Evolutionary conservation across 2,329 filamentous ascomycete species (phyloP).

Genomic region (Fusarium sarcochroum): DNA sequence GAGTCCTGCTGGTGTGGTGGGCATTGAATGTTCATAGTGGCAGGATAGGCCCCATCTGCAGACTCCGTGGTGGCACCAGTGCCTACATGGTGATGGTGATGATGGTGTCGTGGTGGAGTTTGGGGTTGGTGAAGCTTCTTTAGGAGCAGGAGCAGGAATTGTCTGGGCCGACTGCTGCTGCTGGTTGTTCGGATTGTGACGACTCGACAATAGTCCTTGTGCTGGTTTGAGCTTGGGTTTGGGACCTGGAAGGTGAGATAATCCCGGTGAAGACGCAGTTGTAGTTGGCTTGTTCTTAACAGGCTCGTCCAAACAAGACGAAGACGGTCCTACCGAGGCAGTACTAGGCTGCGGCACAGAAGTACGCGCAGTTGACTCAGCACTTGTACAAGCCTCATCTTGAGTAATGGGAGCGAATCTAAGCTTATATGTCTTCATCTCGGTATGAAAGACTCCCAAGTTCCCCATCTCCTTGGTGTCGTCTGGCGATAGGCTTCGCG

Average conservation of each 20-base stretch:
- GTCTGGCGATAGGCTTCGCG: slow-evolving; percentile 57
- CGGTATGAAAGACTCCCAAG: slow-evolving; percentile 52
- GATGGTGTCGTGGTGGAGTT: slow-evolving; percentile 7
- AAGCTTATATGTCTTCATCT: slow-evolving; percentile 37
- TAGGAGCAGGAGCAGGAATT: background rate
- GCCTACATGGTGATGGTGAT: slow-evolving; percentile 51
- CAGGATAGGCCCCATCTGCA: slow-evolving; percentile 63
- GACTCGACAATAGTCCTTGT: slow-evolving; percentile 35
- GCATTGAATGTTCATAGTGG: slow-evolving; percentile 64
- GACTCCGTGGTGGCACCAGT: slow-evolving; percentile 64
- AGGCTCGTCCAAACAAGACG: background rate
- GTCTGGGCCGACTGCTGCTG: background rate
- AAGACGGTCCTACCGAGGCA: background rate
- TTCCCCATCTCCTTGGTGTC: slow-evolving; percentile 58
- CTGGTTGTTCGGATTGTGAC: slow-evolving; percentile 34
- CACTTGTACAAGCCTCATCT: slow-evolving; percentile 7
- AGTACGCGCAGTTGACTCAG: slow-evolving; percentile 2
- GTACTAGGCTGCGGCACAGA: background rate
- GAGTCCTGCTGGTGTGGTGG: slow-evolving; percentile 57
- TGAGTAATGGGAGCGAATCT: slow-evolving; percentile 26
- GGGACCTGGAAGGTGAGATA: background rate
- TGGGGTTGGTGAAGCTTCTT: background rate
- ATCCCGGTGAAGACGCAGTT: background rate
- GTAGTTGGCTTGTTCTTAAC: background rate
- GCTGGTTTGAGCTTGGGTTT: slow-evolving; percentile 7